Conservation (phyloP, 2,329 filamentous ascomycete genomes). For the Pseudodiploospora longispora region DNA sequence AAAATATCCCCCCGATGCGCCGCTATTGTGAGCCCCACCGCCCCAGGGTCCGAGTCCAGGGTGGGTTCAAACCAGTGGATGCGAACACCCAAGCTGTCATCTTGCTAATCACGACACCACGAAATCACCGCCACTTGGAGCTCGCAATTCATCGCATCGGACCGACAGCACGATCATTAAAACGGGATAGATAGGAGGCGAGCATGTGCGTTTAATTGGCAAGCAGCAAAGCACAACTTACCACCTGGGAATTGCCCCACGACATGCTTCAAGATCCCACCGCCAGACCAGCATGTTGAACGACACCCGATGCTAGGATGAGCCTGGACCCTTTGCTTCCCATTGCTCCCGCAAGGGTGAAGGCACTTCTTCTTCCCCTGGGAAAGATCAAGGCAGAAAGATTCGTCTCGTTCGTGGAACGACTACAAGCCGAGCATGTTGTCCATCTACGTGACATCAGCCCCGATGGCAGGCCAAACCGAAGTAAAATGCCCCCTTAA, state of each 20-base stretch:
- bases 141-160: not conserved
- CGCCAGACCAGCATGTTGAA: constrained; percentile 22
- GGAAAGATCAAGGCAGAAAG: constrained; percentile 76
- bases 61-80: not conserved
- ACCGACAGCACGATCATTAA: not conserved
- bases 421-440: constrained; percentile 71
- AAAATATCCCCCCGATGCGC: constrained; percentile 5
- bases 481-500: constrained; percentile 50
- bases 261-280: constrained; percentile 2
- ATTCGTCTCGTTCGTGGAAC: constrained; percentile 70
- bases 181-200: not conserved
- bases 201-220: constrained; percentile 4
- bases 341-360: constrained; percentile 83
- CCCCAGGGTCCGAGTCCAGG: constrained; percentile 1
- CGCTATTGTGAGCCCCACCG: constrained; percentile 3
- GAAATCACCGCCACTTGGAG: not conserved
- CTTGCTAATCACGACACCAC: too few species aligned
- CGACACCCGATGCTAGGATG: constrained; percentile 55
- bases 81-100: too few species aligned
- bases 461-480: constrained; percentile 74
- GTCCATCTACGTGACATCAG: constrained; percentile 80
- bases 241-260: not conserved
- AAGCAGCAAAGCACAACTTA: not conserved
- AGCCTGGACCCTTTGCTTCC: constrained; percentile 83
- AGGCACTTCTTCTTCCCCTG: constrained; percentile 77